Percentiles rank a stretch among this genome's conserved stretches.
phyloP scores from a whole-genome alignment of 805 yeast genomes.

The Metschnikowia anglica region DNA sequence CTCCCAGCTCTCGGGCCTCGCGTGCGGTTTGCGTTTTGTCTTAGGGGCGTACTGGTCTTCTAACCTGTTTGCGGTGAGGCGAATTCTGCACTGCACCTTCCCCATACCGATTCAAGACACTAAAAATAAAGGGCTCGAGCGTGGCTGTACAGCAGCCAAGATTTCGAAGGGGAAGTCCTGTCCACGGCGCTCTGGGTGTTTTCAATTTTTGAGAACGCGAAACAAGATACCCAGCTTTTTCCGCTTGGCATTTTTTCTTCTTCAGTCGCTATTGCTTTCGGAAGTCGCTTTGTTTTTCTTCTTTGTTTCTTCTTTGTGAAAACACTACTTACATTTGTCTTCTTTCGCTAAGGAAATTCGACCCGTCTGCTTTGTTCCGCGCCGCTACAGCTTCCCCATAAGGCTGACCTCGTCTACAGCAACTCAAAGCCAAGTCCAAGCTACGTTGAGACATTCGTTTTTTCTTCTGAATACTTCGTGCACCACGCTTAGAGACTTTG shows the following conservation, averaged over 20 bases:
- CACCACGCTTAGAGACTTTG: too few relatives aligned
- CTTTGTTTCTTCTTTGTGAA: not conserved
- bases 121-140: too few relatives aligned
- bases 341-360: not conserved
- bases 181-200: conserved; percentile 4
- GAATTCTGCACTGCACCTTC: too few relatives aligned
- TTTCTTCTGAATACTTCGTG: not conserved
- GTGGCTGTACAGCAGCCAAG: conserved; percentile 8
- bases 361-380: conserved; percentile 5
- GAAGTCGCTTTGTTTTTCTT: not conserved
- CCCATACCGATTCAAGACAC: not conserved
- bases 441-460: not conserved
- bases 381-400: conserved; percentile 5
- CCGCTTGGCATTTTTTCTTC: conserved; percentile 1
- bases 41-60: too few relatives aligned
- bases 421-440: not conserved
- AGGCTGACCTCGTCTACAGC: not conserved
- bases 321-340: too few relatives aligned
- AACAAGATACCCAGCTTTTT: too few relatives aligned
- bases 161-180: conserved; percentile 5
- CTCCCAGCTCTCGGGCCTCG: too few relatives aligned
- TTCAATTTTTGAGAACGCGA: not conserved
- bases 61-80: too few relatives aligned
- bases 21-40: too few relatives aligned
- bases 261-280: not conserved